Evolutionary conservation across 2,329 filamentous ascomycete species (phyloP).

Genomic region (Metarhizium guizhouense): DNA sequence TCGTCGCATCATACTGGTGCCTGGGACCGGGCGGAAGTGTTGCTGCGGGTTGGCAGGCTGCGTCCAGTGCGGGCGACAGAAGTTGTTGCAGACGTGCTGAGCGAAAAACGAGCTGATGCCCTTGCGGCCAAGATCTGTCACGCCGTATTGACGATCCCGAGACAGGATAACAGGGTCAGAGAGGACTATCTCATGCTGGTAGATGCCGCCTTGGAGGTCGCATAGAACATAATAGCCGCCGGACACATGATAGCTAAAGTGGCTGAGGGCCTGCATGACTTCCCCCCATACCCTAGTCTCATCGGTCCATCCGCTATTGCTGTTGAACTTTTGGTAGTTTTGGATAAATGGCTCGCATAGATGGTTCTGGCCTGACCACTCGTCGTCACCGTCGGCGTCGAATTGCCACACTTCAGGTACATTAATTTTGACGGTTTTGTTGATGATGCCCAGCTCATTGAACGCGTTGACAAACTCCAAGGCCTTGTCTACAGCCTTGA

Average conservation of each 20-base stretch:
- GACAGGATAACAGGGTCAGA: slow-evolving; percentile 34
- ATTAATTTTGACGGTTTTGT: slow-evolving; percentile 26
- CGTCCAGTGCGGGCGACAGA: slow-evolving; percentile 16
- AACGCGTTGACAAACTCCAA: slow-evolving; percentile 26
- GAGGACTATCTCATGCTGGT: slow-evolving; percentile 24
- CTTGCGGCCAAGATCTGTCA: slow-evolving; percentile 27
- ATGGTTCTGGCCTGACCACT: slow-evolving; percentile 11
- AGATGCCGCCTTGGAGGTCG: slow-evolving; percentile 33
- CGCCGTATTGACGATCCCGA: slow-evolving; percentile 23
- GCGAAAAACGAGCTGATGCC: slow-evolving; percentile 32
- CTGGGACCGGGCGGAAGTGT: not conserved
- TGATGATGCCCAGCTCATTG: slow-evolving; percentile 20
- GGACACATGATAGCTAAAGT: slow-evolving; percentile 31
- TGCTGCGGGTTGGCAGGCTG: slow-evolving; percentile 1
- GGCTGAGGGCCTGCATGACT: slow-evolving; percentile 33
- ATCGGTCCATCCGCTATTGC: slow-evolving; percentile 30
- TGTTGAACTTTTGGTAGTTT: slow-evolving; percentile 35
- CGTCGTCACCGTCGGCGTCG: not conserved
- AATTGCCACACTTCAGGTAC: slow-evolving; percentile 24
- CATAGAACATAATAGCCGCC: slow-evolving; percentile 29
- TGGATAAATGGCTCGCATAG: slow-evolving; percentile 30
- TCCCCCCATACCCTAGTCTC: slow-evolving; percentile 20
- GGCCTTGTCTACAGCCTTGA: slow-evolving; percentile 25
- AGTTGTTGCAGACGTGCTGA: slow-evolving; percentile 24
- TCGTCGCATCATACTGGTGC: slow-evolving; percentile 9